These are phyloP conservation scores for Elongisporangium prolatum DNA, from an alignment of 352 stramenopile genomes.

Conservation along the genomic window DNA sequence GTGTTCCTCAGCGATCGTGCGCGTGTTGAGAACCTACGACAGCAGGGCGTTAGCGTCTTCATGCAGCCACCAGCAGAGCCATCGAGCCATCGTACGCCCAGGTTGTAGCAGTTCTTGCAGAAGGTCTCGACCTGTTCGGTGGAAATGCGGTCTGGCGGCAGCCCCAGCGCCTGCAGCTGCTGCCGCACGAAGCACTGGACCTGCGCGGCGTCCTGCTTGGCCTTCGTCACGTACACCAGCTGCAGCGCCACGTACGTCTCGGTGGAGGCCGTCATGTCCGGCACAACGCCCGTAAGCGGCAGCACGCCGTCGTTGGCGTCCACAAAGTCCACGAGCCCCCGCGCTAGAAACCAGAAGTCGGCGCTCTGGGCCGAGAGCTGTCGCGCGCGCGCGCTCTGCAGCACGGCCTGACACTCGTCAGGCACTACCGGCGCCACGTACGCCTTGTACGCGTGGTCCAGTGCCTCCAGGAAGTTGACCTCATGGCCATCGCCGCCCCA, in stretches of 20 bases:
- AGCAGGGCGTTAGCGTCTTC: not conserved
- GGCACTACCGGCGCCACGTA: conserved; percentile 84
- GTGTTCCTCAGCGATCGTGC: conserved; percentile 84
- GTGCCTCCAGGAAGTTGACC: conserved; percentile 96
- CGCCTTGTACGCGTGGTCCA: conserved; percentile 90
- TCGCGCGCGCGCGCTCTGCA: conserved; percentile 31
- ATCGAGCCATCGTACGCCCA: conserved; percentile 46
- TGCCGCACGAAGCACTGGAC: conserved; percentile 34
- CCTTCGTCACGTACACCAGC: conserved; percentile 90
- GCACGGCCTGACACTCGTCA: conserved; percentile 67
- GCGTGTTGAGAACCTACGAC: conserved; percentile 64
- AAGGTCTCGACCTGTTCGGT: conserved; percentile 83
- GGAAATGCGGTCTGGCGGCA: conserved; percentile 28
- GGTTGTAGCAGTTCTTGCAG: conserved; percentile 91
- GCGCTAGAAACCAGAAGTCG: conserved; percentile 81
- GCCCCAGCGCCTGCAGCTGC: conserved; percentile 19
- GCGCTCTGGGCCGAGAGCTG: conserved; percentile 33
- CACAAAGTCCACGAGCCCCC: conserved; percentile 76
- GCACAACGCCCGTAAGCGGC: conserved; percentile 91
- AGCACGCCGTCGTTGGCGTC: conserved; percentile 50
- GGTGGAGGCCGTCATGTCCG: conserved; percentile 97
- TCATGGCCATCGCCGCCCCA: conserved; percentile 66
- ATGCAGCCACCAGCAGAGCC: not conserved
- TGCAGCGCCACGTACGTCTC: conserved; percentile 94
- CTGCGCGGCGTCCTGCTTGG: conserved; percentile 55